These are phyloP conservation scores for Tetrapisispora phaffii DNA, from an alignment of 805 yeast species.

Conservation along the genomic window DNA sequence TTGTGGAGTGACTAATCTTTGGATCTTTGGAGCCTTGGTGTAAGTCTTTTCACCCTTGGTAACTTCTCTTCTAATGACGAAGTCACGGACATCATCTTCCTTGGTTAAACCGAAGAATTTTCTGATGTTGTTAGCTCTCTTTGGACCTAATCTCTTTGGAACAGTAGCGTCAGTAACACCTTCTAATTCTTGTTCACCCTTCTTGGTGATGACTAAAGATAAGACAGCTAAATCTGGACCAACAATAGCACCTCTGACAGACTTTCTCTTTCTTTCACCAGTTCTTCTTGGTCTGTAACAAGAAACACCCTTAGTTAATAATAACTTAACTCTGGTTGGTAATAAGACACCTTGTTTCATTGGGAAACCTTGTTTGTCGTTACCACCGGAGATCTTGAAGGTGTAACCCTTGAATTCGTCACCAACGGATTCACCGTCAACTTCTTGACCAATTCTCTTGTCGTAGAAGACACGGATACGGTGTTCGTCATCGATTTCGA, in stretches of 20 bases:
- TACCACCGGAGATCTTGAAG: constrained; percentile 98
- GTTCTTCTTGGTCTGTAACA: constrained; percentile 99
- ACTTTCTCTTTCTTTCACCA: constrained; percentile 99
- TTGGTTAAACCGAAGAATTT: constrained; percentile 84
- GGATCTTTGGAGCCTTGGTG: constrained; percentile 99
- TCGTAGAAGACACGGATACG: constrained; percentile 97
- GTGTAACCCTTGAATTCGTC: constrained; percentile 99
- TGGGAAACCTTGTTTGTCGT: constrained; percentile 99
- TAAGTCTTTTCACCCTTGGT: constrained; percentile 96
- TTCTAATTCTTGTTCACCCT: constrained; percentile 91
- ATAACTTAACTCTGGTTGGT: constrained; percentile 98
- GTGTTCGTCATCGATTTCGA: constrained; percentile 98
- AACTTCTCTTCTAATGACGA: constrained; percentile 96
- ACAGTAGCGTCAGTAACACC: constrained; percentile 91
- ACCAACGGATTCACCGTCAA: constrained; percentile 95
- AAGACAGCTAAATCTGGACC: constrained; percentile 94
- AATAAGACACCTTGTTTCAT: constrained; percentile 99
- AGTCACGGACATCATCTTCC: constrained; percentile 50
- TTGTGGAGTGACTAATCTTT: constrained; percentile 98
- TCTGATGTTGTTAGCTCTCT: constrained; percentile 99
- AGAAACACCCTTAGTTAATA: constrained; percentile 87
- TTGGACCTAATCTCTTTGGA: constrained; percentile 99
- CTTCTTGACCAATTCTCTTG: constrained; percentile 99
- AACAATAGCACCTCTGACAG: constrained; percentile 99
- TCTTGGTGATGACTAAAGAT: constrained; percentile 88